A percentile compares a stretch with the other conserved stretches of the same genome.
phyloP scores from a whole-genome alignment of 2,329 filamentous ascomycete genomes.

The Botrytis fabae region DNA sequence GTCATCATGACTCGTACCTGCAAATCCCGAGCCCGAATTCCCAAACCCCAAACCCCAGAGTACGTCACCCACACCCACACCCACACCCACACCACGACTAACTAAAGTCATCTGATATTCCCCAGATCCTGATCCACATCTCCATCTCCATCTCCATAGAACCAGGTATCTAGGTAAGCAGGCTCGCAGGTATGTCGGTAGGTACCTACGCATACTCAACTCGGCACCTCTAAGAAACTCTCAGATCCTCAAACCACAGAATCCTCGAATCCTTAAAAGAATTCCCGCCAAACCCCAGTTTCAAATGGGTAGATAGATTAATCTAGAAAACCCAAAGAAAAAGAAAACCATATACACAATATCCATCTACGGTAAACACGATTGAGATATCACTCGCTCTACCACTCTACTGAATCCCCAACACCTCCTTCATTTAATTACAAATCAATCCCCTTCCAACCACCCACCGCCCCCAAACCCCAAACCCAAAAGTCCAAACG shows the following conservation, averaged over 20 bases:
- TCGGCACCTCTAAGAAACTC: neutral
- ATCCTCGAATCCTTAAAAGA: neutral
- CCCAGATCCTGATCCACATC: neutral
- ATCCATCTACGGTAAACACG: neutral
- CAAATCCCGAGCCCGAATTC: neutral
- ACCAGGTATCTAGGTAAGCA: neutral
- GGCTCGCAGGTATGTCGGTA: no score
- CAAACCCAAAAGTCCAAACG: neutral
- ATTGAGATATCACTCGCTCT: no score
- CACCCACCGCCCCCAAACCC: no score
- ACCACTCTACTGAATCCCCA: neutral
- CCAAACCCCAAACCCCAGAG: neutral
- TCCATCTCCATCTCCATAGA: neutral
- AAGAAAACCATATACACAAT: neutral
- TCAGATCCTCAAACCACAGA: neutral
- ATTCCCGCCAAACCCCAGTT: neutral
- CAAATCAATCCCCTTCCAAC: neutral
- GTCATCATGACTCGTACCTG: neutral
- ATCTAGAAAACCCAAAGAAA: accelerated
- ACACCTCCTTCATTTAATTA: neutral
- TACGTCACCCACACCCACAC: neutral
- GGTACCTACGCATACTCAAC: neutral
- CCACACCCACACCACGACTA: neutral
- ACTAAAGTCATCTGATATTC: neutral
- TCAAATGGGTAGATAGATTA: neutral